Conservation (phyloP, 2,329 filamentous ascomycete genomes). For the Akanthomyces dipterigenus region DNA sequence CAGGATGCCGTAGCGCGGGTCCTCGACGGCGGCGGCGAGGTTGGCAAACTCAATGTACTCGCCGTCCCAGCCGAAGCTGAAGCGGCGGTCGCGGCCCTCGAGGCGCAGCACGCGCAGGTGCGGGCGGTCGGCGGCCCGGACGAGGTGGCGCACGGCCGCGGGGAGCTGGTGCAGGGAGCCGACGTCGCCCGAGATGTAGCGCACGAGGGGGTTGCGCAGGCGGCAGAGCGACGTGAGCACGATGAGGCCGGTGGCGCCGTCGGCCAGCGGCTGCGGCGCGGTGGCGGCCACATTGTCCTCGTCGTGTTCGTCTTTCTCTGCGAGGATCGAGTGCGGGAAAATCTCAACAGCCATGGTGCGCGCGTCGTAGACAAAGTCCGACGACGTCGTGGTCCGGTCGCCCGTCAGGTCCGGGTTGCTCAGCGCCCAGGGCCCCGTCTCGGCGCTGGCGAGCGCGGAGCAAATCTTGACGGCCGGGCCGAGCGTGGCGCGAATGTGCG, state of each 20-base stretch:
- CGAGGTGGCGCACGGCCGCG: neutral
- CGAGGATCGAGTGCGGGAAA: constrained; percentile 19
- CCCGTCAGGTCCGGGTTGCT: constrained; percentile 24
- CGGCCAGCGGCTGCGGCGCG: constrained; percentile 15
- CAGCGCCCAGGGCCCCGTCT: constrained; percentile 33
- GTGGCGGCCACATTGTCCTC: neutral
- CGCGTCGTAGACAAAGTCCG: constrained; percentile 33
- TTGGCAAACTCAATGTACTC: constrained; percentile 31
- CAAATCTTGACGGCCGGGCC: constrained; percentile 26
- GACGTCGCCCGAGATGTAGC: constrained; percentile 37
- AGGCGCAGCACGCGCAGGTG: constrained; percentile 30
- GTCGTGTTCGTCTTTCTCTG: neutral
- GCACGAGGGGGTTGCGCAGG: constrained; percentile 35
- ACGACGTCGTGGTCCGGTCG: neutral
- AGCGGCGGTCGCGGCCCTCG: constrained; percentile 33
- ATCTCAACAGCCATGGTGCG: constrained; percentile 32
- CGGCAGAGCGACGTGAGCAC: constrained; percentile 36
- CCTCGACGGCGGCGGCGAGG: constrained; percentile 20
- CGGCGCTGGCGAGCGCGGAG: constrained; percentile 35
- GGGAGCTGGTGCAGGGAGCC: constrained; percentile 33
- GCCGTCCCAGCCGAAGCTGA: constrained; percentile 37
- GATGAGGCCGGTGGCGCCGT: constrained; percentile 30
- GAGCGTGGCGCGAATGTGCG: constrained; percentile 24
- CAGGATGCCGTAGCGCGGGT: constrained; percentile 24
- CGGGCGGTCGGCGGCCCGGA: constrained; percentile 19